Percentiles rank a stretch among this genome's conserved stretches.
These are phyloP conservation scores for Neonectria coccinea DNA, from an alignment of 2,329 filamentous ascomycete genomes.

Conservation along the genomic window DNA sequence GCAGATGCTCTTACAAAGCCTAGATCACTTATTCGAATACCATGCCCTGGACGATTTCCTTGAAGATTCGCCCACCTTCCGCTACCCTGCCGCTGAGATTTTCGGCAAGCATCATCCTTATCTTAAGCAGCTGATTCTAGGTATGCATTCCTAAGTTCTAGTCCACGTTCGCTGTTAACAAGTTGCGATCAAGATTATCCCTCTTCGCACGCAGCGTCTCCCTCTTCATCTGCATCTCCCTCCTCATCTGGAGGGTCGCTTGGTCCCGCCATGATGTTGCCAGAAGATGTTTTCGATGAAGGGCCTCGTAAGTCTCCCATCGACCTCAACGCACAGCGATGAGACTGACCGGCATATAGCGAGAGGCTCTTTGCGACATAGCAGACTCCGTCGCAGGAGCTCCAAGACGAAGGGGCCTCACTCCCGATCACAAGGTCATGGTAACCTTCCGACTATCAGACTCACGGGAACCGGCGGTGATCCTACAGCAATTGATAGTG, in stretches of 20 bases:
- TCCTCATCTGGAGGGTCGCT: not conserved
- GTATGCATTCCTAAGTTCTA: not conserved
- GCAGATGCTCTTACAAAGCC: constrained; percentile 17
- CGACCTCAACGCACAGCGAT: not conserved
- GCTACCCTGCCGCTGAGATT: constrained; percentile 29
- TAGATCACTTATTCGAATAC: constrained; percentile 32
- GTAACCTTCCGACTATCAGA: not conserved
- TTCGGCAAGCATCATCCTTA: constrained; percentile 39
- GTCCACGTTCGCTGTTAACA: not conserved
- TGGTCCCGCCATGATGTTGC: not conserved
- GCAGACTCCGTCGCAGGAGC: not conserved
- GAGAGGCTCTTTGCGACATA: constrained; percentile 9
- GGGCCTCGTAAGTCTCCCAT: not conserved
- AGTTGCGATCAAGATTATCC: not conserved
- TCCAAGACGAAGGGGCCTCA: not conserved
- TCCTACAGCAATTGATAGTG: not conserved
- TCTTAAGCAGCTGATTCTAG: not conserved
- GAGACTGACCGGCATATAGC: not conserved
- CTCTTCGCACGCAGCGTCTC: not conserved
- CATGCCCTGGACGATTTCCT: constrained; percentile 40
- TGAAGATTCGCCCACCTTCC: constrained; percentile 23
- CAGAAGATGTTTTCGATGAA: not conserved
- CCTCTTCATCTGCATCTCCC: not conserved
- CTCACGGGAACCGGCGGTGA: not conserved
- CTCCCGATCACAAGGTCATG: not conserved